phyloP scores from a whole-genome alignment of 441 rosid species.

The Populus hybrid region DNA sequence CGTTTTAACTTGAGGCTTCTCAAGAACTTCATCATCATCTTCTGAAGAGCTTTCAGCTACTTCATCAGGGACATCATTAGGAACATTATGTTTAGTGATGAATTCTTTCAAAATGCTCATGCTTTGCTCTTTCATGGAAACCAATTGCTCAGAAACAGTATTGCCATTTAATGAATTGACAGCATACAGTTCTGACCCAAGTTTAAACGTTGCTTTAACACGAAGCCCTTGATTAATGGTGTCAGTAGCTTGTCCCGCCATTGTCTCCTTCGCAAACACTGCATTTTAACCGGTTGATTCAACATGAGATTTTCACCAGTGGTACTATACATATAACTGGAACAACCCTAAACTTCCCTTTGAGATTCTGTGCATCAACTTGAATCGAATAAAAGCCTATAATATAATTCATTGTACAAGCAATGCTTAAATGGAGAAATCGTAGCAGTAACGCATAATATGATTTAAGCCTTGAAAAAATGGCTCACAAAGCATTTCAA shows the following conservation, averaged over 20 bases:
- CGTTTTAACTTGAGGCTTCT: slow-evolving; percentile 38
- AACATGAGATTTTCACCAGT: background rate
- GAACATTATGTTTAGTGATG: slow-evolving; percentile 70
- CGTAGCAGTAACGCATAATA: background rate
- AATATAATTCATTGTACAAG: background rate
- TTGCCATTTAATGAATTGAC: slow-evolving; percentile 34
- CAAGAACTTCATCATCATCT: slow-evolving; percentile 36
- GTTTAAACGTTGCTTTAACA: slow-evolving; percentile 43
- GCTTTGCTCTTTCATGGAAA: slow-evolving; percentile 64
- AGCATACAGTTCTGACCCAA: slow-evolving; percentile 54
- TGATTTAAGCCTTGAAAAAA: background rate
- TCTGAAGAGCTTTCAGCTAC: slow-evolving; percentile 43
- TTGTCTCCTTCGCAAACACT: slow-evolving; percentile 7
- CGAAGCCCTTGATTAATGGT: slow-evolving; percentile 20
- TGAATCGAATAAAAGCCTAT: too few species aligned
- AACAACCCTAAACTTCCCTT: background rate
- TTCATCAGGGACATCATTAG: slow-evolving; percentile 65
- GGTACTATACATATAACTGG: background rate
- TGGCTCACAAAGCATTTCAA: background rate
- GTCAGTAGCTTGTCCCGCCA: slow-evolving; percentile 43
- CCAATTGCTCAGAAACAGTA: slow-evolving; percentile 52
- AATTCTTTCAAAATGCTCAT: slow-evolving; percentile 66
- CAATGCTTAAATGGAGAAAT: background rate
- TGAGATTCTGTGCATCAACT: background rate
- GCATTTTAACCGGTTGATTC: background rate